Percentiles rank a stretch among this genome's conserved stretches.
phyloP scores from a whole-genome alignment of 257 asterid genomes.

The Forsythia suspensa region DNA sequence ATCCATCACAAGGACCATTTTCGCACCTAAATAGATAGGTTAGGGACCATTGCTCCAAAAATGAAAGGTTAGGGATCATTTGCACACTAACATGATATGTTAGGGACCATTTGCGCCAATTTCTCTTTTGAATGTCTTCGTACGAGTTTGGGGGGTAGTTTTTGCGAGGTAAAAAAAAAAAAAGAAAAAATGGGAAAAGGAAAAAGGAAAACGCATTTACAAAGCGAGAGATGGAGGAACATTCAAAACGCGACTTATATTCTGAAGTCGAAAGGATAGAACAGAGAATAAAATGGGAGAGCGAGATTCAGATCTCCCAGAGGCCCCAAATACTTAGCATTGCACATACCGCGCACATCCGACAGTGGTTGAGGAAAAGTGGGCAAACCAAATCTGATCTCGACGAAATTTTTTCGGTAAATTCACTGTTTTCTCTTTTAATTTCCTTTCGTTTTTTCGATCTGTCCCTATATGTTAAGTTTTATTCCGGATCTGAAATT shows the following conservation, averaged over 20 bases:
- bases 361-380: neutral
- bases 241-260: neutral
- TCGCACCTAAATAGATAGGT: too few relatives aligned
- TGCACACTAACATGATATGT: too few relatives aligned
- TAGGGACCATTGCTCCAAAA: too few relatives aligned
- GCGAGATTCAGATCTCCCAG: neutral
- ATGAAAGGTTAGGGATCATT: too few relatives aligned
- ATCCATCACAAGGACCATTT: too few relatives aligned
- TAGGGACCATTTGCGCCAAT: too few relatives aligned
- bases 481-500: conserved; percentile 32
- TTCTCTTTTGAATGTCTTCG: too few relatives aligned
- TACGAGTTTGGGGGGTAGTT: too few relatives aligned
- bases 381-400: neutral
- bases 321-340: neutral
- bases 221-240: too few relatives aligned
- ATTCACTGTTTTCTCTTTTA: neutral
- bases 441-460: neutral
- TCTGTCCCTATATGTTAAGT: neutral
- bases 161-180: too few relatives aligned
- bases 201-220: too few relatives aligned
- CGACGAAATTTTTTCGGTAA: neutral
- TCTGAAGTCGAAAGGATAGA: neutral
- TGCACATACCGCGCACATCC: neutral
- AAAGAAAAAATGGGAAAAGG: too few relatives aligned
- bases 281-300: neutral